Base-by-base conservation (phyloP, 2,329 filamentous ascomycete species). In the Exserohilum rostratum region DNA sequence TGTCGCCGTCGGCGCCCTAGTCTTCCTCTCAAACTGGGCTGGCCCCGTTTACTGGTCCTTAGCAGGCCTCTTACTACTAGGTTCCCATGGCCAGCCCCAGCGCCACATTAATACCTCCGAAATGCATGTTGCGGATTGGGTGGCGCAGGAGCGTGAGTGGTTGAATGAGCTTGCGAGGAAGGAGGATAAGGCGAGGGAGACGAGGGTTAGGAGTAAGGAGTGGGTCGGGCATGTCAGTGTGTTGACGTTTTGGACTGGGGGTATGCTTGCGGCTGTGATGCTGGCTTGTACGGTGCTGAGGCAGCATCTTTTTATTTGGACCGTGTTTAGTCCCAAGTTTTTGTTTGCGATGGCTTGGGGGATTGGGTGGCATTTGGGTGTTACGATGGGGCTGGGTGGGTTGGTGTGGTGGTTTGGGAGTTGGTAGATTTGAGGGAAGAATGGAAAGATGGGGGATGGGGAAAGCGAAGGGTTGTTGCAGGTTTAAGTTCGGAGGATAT, bases 221-320 rank as follows among this genome's bases (percentile, higher is more conserved):
- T 71, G 66, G 68, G 43, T n/a, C 6, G 33, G 30, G 0, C 87
- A 95, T 70, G 70, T 89, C 0, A 78, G 83, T 0, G 66, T 90
- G 35, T 74, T 90, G 66, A 96, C 92, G 1, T 74, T 88, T 10
- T 96, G 95, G 72, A 79, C 85, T 10, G 82, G 89, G 1, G 79
- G 80, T 1, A 86, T 86, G 60, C 76, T 90, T 48, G 76, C 86
- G 2, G 88, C 86, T 42, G 88, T 97, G 20, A 98, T 98, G 93
- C 85, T 83, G 12, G 92, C 93, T 13, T 99, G 95, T 74, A 92
- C 90, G 43, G 81, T 85, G 6, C 75, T 99, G 70, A 82, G 93
- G 62, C 91, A 90, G 27, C 95, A 99, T 80, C 76, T 99, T 53
- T 99, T 99, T 72, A 93, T 99, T 58, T 99, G 95, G 95, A 98